phyloP scores from a whole-genome alignment of 176 grass and related monocot genomes.

The Eleusine coracana region DNA sequence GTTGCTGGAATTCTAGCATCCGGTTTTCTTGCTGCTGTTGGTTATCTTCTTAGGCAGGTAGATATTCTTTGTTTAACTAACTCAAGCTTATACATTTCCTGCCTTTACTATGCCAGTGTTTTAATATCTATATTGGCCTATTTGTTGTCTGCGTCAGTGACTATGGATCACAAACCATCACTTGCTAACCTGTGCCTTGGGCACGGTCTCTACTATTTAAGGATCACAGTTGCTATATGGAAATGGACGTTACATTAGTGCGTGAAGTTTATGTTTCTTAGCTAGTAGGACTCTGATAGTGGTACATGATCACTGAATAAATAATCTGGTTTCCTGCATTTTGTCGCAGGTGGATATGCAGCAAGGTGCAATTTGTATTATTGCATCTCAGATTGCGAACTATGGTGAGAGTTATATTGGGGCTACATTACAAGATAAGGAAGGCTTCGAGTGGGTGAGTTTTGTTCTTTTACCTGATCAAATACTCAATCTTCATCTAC shows the following conservation, averaged over 20 bases:
- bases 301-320: conserved; percentile 4
- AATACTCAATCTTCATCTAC: conserved; percentile 25
- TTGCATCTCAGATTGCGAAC: conserved; percentile 97
- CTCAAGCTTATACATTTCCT: neutral
- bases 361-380: conserved; percentile 66
- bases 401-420: conserved; percentile 88
- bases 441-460: conserved; percentile 91
- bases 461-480: conserved; percentile 26
- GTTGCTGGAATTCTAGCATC: conserved; percentile 80
- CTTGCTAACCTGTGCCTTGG: neutral
- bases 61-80: conserved; percentile 6
- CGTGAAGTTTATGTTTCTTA: neutral
- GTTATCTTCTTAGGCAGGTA: conserved; percentile 82
- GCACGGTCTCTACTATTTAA: neutral
- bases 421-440: conserved; percentile 84
- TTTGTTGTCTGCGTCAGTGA: neutral
- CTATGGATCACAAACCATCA: neutral
- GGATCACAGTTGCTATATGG: conserved; percentile 4
- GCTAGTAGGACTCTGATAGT: neutral
- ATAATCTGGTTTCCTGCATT: neutral
- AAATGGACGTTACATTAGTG: neutral
- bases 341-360: conserved; percentile 58
- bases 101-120: conserved; percentile 5
- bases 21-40: conserved; percentile 61
- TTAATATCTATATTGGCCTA: neutral